These are phyloP conservation scores for Blastocystis sp. DNA, from an alignment of 352 stramenopile species.

Conservation along the genomic window DNA sequence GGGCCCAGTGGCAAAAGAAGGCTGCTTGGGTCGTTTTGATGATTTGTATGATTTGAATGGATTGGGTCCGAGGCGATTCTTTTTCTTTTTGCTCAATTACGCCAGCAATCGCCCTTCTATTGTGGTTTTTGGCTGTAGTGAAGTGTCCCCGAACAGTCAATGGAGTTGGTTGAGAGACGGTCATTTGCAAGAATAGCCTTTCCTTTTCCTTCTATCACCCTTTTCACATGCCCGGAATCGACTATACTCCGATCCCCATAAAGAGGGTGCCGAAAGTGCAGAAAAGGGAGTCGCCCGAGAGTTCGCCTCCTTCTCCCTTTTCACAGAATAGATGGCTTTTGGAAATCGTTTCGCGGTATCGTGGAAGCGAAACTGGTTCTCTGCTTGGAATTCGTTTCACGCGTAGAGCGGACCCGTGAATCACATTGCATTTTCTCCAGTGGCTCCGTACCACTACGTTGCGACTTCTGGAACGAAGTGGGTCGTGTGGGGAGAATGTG, in stretches of 20 bases:
- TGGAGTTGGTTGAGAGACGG: not conserved
- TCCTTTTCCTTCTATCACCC: no score
- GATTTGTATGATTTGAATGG: not conserved
- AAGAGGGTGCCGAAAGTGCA: constrained; percentile 17
- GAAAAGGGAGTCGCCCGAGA: constrained; percentile 26
- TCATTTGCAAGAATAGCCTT: not conserved
- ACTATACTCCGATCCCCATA: constrained; percentile 2
- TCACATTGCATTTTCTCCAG: constrained; percentile 48
- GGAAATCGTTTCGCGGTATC: constrained; percentile 47
- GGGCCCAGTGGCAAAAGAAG: not conserved
- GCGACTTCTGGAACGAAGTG: constrained; percentile 64
- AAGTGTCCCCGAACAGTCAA: not conserved
- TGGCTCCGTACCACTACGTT: constrained; percentile 44
- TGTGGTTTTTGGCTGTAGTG: not conserved
- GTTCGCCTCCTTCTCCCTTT: not conserved
- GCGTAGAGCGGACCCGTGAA: constrained; percentile 59
- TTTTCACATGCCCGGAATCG: constrained; percentile 45
- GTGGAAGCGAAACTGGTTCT: constrained; percentile 24
- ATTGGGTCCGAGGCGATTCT: not conserved
- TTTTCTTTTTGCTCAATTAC: no score
- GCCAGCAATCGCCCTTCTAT: not conserved
- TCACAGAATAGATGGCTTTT: constrained; percentile 20
- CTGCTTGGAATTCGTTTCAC: not conserved
- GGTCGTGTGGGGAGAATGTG: not conserved
- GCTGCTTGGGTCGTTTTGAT: not conserved